These are phyloP conservation scores for Peronospora destructor DNA, from an alignment of 352 stramenopile genomes.

Conservation along the genomic window DNA sequence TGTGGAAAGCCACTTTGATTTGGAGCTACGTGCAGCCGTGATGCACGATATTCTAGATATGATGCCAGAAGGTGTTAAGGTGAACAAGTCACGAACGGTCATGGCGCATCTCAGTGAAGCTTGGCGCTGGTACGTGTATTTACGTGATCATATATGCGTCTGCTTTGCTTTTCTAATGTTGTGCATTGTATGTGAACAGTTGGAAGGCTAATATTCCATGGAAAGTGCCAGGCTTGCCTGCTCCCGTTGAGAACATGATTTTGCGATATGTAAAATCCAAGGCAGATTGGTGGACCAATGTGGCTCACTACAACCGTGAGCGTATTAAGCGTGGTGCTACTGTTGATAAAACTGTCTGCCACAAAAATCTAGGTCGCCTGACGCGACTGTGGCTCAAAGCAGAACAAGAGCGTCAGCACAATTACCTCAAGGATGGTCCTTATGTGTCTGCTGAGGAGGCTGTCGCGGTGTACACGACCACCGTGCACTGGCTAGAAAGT, in stretches of 20 bases:
- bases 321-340: conserved; percentile 98
- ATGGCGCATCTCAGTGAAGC: conserved; percentile 98
- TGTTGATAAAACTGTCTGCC: conserved; percentile 99
- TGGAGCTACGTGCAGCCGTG: conserved; percentile 97
- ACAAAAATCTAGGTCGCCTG: conserved; percentile 98
- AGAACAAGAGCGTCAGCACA: conserved; percentile 99
- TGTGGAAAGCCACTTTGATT: conserved; percentile 99
- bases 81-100: conserved; percentile 98
- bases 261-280: conserved; percentile 99
- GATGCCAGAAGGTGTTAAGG: conserved; percentile 99
- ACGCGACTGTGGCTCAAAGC: conserved; percentile 99
- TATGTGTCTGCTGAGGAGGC: conserved; percentile 99
- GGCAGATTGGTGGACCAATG: conserved; percentile 97
- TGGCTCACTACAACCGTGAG: conserved; percentile 99
- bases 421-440: conserved; percentile 98
- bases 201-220: conserved; percentile 99
- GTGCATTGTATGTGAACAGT: conserved; percentile 10
- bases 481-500: conserved; percentile 99
- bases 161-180: conserved; percentile 7
- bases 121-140: conserved; percentile 84
- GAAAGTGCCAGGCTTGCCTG: conserved; percentile 99
- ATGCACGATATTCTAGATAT: conserved; percentile 99
- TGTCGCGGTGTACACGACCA: conserved; percentile 99
- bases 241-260: conserved; percentile 99
- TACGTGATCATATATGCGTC: background rate